Evolutionary conservation across 1,139 yeast genomes (phyloP), one percentile per base, ranked within the genome.

Genomic region (Saccharomyces hybrid): DNA sequence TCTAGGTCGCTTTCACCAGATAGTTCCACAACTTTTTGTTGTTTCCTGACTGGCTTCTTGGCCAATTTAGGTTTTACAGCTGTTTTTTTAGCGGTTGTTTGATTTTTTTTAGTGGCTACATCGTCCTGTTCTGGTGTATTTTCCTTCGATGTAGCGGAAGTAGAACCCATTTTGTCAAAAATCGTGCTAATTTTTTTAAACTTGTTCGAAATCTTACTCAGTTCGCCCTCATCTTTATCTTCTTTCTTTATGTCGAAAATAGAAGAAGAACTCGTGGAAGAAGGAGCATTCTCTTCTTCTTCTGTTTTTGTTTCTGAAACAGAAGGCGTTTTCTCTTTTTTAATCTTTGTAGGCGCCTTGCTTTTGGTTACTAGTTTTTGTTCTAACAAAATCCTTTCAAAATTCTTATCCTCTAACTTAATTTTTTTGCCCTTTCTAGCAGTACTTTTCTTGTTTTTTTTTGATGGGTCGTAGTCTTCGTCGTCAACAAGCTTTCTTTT

Each of bases 401-500:
- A 68, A 47, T 64, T 68, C 31, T 58, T 60, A 23, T 62, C 67
- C 52, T 63, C 69, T n/a, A 57, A 48, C 31, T 65, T 62, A 5
- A 62, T 61, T 49, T 64, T 62, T 49, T 61, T 61, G 9, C 26
- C 47, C 42, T 50, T 47, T 32, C 46, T 50, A 13, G 54, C 51
- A 2, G 62, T 54, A 38, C 25, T 9, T 42, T 62, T 61, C 46
- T 57, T 54, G 3, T 63, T 65, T 57, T 69, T 69, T 28, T 54
- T 52, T 5, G 62, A 55, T 14, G 70, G 71, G 52, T 67, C 69
- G 49, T 65, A 70, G 27, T 64, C 70, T 31, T 64, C 69, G 31
- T 58, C 64, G 54, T 68, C 69, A 46, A 57, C 66, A 26, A 58
- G 65, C n/a, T 53, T 56, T 53, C 70, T 67, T 58, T 66, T 70